Base-by-base conservation (phyloP, 208 protist genomes). In the Tritrichomonas foetus region DNA sequence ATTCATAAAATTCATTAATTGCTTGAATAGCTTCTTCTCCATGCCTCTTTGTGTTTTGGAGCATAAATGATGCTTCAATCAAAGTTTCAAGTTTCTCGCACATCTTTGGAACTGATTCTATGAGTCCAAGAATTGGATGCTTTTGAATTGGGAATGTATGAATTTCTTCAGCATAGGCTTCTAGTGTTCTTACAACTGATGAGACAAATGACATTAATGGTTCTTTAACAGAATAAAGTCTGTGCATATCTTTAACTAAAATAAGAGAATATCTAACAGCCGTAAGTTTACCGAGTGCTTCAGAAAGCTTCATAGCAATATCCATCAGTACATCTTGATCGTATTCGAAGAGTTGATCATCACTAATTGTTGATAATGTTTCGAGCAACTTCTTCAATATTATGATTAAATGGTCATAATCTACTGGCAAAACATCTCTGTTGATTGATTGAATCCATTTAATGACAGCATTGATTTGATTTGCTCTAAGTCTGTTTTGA, bases 131-230 rank as follows among this genome's bases (percentile, higher is more conserved):
- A 57, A 89, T 47, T 53, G 78, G 78, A 27, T 89, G 78, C 25
- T 8, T 16, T 36, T 53, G 27, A 20, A 53, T 89, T 2, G 3
- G 41, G 78, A 89, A 89, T 53, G 47, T 39, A 20, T 53, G 41
- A 27, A 57, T 89, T 89, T 89, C 78, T 53, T 89, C 78, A 20
- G 78, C 78, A 39, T 89, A 89, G 13, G 78, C 47, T 89, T 89
- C 78, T 9, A 57, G n/a, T 20, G 47, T 27, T 16, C 41, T 22
- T 8, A 89, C 41, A 0, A 50, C 20, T 27, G 33, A 8, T 0
- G 25, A 13, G 11, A 89, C 16, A 36, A 89, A 89, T 33, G 9
- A 27, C 11, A 53, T 20, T 16, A 89, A 30, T 57, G 9, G 25
- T 0, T 89, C 78, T 14, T n/a, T 47, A 27, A 57, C 33, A 53